Conservation (phyloP, 768 basidiomycete species). For the Trametes cinnabarina region DNA sequence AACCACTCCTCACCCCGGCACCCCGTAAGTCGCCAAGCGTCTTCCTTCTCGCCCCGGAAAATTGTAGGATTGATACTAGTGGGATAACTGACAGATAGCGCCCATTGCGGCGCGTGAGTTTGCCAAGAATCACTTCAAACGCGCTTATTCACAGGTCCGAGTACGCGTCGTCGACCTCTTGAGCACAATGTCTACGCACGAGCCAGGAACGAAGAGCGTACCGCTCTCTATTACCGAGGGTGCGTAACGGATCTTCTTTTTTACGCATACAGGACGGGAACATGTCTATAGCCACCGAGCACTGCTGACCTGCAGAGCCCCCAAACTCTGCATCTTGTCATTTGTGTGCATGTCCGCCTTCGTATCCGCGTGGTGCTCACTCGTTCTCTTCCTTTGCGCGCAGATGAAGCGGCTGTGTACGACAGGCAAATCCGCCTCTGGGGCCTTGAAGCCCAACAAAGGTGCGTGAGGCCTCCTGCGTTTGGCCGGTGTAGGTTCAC, state of each 20-base stretch:
- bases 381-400: not conserved
- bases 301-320: not conserved
- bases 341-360: not conserved
- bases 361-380: not conserved
- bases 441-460: conserved; percentile 97
- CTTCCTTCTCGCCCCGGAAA: not conserved
- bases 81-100: not conserved
- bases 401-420: conserved; percentile 80
- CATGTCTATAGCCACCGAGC: conserved; percentile 1
- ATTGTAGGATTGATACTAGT: not conserved
- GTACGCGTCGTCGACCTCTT: not conserved
- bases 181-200: conserved; percentile 20
- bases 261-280: not conserved
- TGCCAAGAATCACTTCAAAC: not conserved
- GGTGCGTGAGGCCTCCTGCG: conserved; percentile 44
- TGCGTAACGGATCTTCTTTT: conserved; percentile 9
- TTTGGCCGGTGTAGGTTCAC: not conserved
- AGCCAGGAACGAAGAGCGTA: conserved; percentile 35
- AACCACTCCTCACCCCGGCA: not conserved
- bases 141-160: not conserved
- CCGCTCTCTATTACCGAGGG: conserved; percentile 67
- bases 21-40: too few species aligned
- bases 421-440: conserved; percentile 97
- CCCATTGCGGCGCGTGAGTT: not conserved
- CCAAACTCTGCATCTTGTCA: not conserved